Percentiles rank a stretch among this genome's conserved stretches.
Conservation (phyloP, 345 rosid genomes). For the Arabis hirsuta region DNA sequence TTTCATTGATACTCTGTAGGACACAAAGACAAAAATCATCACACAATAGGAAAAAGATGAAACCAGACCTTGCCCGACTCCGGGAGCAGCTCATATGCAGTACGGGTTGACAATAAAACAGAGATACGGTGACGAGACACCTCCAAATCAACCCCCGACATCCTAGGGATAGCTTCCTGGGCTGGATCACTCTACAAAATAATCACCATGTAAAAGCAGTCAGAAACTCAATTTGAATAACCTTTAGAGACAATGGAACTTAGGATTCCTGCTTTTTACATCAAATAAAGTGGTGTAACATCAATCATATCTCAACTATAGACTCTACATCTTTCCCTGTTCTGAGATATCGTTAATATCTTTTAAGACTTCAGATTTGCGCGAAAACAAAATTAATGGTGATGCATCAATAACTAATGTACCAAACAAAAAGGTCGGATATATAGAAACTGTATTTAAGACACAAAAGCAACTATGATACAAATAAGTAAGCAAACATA, state of each 20-base stretch:
- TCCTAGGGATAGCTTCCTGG: constrained; percentile 56
- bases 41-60: constrained; percentile 42
- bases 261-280: constrained; percentile 2
- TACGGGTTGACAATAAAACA: constrained; percentile 71
- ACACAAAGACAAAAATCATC: constrained; percentile 29
- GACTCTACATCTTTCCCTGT: not conserved
- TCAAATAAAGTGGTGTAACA: constrained; percentile 20
- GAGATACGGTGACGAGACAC: constrained; percentile 74
- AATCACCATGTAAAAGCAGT: constrained; percentile 29
- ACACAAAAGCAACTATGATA: constrained; percentile 15
- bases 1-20: constrained; percentile 9
- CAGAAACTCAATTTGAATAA: constrained; percentile 34
- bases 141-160: constrained; percentile 71
- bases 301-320: not conserved
- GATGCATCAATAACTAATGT: no score
- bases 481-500: constrained; percentile 17
- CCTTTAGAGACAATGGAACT: constrained; percentile 16
- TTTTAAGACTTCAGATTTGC: constrained; percentile 3
- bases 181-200: constrained; percentile 43
- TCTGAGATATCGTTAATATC: not conserved
- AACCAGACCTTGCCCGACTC: constrained; percentile 96
- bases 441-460: not conserved
- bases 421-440: not conserved
- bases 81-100: constrained; percentile 94
- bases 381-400: not conserved